Conservation (phyloP, 2,329 filamentous ascomycete species). For the Metarhizium anisopliae region DNA sequence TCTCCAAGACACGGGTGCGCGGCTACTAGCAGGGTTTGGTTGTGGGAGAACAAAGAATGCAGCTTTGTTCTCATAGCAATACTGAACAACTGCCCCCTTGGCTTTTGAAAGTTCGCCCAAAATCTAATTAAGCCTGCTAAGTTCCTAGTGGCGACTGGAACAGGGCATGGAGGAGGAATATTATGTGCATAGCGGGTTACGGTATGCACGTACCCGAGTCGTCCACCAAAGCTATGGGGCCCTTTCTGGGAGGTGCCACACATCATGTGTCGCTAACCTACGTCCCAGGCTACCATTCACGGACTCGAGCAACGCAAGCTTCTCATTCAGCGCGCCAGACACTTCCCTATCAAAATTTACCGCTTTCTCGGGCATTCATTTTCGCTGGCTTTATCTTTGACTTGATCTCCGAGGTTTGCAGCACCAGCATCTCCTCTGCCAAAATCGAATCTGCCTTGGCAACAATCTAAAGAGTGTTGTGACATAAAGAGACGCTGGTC, state of each 20-base stretch:
- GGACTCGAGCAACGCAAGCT: neutral
- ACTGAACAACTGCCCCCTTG: neutral
- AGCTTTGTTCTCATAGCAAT: neutral
- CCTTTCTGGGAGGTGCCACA: no score
- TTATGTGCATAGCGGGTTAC: neutral
- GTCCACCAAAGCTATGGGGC: neutral
- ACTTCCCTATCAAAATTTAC: neutral
- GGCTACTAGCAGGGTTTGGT: neutral
- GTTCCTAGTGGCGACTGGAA: neutral
- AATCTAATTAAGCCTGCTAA: neutral
- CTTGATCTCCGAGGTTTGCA: neutral
- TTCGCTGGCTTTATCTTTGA: neutral
- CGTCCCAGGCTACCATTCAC: neutral
- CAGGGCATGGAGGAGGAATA: neutral
- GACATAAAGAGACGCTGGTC: neutral
- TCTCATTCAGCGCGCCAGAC: neutral
- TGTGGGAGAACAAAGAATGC: neutral
- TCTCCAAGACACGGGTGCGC: neutral
- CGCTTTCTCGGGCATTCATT: neutral
- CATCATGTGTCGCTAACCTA: neutral
- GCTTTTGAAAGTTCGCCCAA: neutral
- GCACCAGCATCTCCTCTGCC: neutral
- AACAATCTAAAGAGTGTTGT: neutral
- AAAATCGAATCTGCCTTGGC: neutral
- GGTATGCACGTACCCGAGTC: neutral